phyloP scores from a whole-genome alignment of 2,329 filamentous ascomycete species.

The Monosporascus sp. region DNA sequence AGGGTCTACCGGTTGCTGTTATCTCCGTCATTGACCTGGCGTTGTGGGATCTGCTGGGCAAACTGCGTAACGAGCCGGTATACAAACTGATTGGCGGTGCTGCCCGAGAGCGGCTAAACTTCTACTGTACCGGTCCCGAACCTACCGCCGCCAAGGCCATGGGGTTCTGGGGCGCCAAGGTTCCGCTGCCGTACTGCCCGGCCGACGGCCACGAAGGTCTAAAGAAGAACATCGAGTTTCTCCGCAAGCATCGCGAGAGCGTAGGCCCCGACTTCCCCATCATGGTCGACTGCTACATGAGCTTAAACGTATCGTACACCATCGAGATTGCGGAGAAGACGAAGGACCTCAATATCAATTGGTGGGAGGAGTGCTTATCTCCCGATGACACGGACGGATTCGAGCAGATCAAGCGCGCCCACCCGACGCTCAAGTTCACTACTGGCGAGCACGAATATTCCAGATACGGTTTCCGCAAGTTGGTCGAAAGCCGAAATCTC shows the following conservation, averaged over 20 bases:
- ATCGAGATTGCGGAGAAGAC: conserved; percentile 85
- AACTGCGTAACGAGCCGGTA: conserved; percentile 86
- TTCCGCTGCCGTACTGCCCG: conserved; percentile 83
- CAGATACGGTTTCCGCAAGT: conserved; percentile 88
- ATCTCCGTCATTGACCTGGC: conserved; percentile 94
- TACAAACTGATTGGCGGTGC: conserved; percentile 91
- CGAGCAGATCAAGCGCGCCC: conserved; percentile 81
- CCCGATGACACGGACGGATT: conserved; percentile 93
- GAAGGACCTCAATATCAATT: conserved; percentile 82
- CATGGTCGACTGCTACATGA: conserved; percentile 98
- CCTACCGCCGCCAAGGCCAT: conserved; percentile 74
- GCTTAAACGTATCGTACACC: conserved; percentile 84
- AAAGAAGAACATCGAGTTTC: conserved; percentile 84
- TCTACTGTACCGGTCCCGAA: conserved; percentile 92
- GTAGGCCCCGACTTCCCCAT: conserved; percentile 88
- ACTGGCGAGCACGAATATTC: conserved; percentile 96
- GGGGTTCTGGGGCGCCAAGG: conserved; percentile 89
- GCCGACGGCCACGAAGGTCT: conserved; percentile 80
- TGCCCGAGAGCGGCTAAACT: conserved; percentile 76
- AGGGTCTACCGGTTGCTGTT: conserved; percentile 82
- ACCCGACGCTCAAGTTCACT: conserved; percentile 88
- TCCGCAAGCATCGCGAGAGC: conserved; percentile 75
- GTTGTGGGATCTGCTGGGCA: conserved; percentile 87
- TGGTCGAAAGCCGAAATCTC: conserved; percentile 84
- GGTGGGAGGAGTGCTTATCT: conserved; percentile 93